Evolutionary conservation across 768 basidiomycete genomes (phyloP).

Genomic region (Hericium rajendrae): DNA sequence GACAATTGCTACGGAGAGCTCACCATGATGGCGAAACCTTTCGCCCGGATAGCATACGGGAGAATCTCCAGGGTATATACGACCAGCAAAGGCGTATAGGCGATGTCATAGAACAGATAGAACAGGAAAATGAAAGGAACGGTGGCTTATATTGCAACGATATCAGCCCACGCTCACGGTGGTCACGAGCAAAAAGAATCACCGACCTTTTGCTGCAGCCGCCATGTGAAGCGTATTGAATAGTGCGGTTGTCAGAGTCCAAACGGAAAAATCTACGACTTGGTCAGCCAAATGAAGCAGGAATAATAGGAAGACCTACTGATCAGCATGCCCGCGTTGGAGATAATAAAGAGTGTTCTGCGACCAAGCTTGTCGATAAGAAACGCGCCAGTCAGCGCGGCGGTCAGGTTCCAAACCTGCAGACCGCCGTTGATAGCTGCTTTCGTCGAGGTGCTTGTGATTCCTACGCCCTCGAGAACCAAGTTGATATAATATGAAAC

Average conservation of each 20-base stretch:
- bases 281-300: background rate
- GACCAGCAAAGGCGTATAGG: constrained; percentile 66
- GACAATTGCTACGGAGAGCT: constrained; percentile 10
- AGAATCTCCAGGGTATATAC: constrained; percentile 67
- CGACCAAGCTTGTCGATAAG: constrained; percentile 62
- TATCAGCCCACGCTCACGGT: background rate
- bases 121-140: constrained; percentile 58
- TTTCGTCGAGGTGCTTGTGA: constrained; percentile 42
- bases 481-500: constrained; percentile 69
- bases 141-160: constrained; percentile 30
- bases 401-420: constrained; percentile 57
- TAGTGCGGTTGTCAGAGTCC: constrained; percentile 42
- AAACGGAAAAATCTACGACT: constrained; percentile 39
- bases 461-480: constrained; percentile 55
- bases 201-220: constrained; percentile 25
- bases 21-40: constrained; percentile 71
- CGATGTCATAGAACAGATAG: constrained; percentile 51
- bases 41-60: constrained; percentile 71
- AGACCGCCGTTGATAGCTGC: constrained; percentile 54
- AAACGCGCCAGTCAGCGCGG: constrained; percentile 50
- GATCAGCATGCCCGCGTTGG: constrained; percentile 50
- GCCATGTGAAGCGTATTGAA: constrained; percentile 20
- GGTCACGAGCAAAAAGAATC: background rate
- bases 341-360: constrained; percentile 56
- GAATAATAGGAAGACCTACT: constrained; percentile 25